A percentile compares a stretch with the other conserved stretches of the same genome.
These are phyloP conservation scores for Barnettozyma populi DNA, from an alignment of 805 yeast genomes.

Conservation along the genomic window DNA sequence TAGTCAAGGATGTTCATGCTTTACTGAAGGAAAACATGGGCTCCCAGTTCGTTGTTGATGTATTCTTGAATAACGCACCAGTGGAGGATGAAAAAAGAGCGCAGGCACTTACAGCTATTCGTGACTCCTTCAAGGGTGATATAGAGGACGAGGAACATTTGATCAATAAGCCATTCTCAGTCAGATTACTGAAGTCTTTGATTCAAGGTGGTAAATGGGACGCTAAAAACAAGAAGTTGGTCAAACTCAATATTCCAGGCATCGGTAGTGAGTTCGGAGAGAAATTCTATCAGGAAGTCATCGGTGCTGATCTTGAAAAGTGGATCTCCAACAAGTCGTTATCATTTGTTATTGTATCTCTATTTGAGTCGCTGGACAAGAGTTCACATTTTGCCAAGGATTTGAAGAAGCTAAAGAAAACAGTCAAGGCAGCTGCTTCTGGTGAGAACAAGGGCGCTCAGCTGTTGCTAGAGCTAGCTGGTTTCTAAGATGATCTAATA, in stretches of 20 bases:
- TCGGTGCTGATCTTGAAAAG: conserved; percentile 45
- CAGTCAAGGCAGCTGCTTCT: conserved; percentile 34
- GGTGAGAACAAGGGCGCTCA: conserved; percentile 63
- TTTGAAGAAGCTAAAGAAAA: conserved; percentile 46
- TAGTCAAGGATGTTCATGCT: conserved; percentile 44
- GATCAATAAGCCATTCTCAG: conserved; percentile 63
- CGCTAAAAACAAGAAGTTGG: conserved; percentile 49
- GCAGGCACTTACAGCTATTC: conserved; percentile 49
- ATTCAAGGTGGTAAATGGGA: conserved; percentile 87
- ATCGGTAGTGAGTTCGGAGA: conserved; percentile 58
- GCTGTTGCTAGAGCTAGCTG: conserved; percentile 37
- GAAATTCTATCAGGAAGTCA: conserved; percentile 46
- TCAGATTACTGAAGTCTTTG: conserved; percentile 68
- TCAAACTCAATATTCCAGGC: conserved; percentile 39
- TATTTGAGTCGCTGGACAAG: conserved; percentile 59
- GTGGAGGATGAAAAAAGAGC: conserved; percentile 36
- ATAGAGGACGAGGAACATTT: conserved; percentile 60
- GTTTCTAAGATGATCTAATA: conserved; percentile 6
- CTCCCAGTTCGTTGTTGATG: conserved; percentile 76
- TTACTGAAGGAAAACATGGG: conserved; percentile 70
- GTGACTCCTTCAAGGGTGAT: conserved; percentile 60
- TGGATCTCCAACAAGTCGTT: conserved; percentile 72
- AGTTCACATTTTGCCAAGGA: conserved; percentile 45
- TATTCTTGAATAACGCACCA: conserved; percentile 51
- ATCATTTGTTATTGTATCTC: conserved; percentile 75